Conservation (phyloP, 73 alveolate species). For the Tetrahymena elliotti region DNA sequence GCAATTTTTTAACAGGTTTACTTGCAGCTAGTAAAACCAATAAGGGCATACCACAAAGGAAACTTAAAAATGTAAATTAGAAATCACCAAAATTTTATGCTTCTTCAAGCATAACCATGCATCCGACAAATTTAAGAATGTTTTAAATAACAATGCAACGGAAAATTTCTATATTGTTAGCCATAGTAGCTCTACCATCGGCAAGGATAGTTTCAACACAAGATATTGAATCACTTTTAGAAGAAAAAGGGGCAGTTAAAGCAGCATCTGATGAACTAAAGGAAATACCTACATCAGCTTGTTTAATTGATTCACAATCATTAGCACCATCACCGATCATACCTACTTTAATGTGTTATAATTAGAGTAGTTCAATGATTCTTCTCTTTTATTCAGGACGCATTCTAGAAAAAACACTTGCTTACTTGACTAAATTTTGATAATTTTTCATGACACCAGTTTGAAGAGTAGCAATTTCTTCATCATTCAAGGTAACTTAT, state of each 20-base stretch:
- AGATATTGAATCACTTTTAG: constrained; percentile 6
- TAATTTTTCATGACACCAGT: neutral
- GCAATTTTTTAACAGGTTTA: neutral
- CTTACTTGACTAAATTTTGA: neutral
- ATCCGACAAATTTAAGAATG: neutral
- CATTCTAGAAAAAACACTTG: constrained; percentile 29
- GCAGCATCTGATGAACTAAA: constrained; percentile 38
- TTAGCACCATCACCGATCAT: constrained; percentile 48
- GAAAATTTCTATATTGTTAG: constrained; percentile 17
- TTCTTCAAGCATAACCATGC: neutral
- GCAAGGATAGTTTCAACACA: constrained; percentile 14
- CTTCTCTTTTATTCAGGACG: constrained; percentile 31
- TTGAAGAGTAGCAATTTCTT: neutral
- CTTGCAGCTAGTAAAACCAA: neutral
- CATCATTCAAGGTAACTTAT: neutral
- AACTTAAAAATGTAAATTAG: neutral
- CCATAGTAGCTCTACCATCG: constrained; percentile 31
- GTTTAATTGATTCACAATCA: constrained; percentile 42
- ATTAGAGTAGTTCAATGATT: constrained; percentile 3
- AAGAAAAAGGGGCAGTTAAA: constrained; percentile 35
- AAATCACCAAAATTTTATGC: neutral
- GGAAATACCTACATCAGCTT: constrained; percentile 37
- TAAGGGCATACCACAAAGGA: neutral
- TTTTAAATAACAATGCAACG: neutral
- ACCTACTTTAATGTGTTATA: constrained; percentile 10